These are phyloP conservation scores for Dillenia turbinata DNA, from an alignment of 164 flowering plant species.

Conservation along the genomic window DNA sequence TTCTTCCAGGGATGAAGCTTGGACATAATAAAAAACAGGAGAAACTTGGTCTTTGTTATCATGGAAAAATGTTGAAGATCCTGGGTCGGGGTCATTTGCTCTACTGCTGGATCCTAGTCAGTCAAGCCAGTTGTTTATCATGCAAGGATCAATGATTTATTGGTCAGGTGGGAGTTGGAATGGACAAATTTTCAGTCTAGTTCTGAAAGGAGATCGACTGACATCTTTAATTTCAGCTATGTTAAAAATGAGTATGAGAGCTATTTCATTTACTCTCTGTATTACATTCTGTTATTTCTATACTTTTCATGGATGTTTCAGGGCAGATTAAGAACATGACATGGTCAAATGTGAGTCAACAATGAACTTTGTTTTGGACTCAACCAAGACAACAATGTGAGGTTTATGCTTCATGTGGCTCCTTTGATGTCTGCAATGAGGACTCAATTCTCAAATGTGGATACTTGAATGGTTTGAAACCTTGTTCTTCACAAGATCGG, in stretches of 20 bases:
- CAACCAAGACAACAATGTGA: constrained; percentile 20
- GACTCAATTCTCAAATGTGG: background rate
- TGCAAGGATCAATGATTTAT: constrained; percentile 8
- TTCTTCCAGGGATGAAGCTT: background rate
- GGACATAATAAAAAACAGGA: background rate
- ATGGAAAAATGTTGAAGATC: background rate
- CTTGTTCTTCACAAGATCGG: constrained; percentile 10
- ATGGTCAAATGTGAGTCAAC: constrained; percentile 8
- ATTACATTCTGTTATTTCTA: constrained; percentile 3
- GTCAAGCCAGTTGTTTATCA: constrained; percentile 2
- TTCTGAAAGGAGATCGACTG: constrained; percentile 13
- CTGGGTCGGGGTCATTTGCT: background rate
- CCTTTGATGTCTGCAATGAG: constrained; percentile 13
- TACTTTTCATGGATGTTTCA: constrained; percentile 9
- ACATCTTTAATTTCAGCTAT: constrained; percentile 10
- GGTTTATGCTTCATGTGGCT: constrained; percentile 15
- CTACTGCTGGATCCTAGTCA: constrained; percentile 6
- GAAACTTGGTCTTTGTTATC: background rate
- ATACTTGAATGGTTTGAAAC: constrained; percentile 23
- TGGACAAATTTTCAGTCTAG: constrained; percentile 9
- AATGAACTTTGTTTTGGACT: constrained; percentile 18
- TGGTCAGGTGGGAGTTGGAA: constrained; percentile 21
- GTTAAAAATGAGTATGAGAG: constrained; percentile 14
- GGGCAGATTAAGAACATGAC: constrained; percentile 13
- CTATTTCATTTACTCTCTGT: constrained; percentile 12